Evolutionary conservation across 371 early-diverging fungal genomes (phyloP).

Genomic region (Rhizopus arrhizus): DNA sequence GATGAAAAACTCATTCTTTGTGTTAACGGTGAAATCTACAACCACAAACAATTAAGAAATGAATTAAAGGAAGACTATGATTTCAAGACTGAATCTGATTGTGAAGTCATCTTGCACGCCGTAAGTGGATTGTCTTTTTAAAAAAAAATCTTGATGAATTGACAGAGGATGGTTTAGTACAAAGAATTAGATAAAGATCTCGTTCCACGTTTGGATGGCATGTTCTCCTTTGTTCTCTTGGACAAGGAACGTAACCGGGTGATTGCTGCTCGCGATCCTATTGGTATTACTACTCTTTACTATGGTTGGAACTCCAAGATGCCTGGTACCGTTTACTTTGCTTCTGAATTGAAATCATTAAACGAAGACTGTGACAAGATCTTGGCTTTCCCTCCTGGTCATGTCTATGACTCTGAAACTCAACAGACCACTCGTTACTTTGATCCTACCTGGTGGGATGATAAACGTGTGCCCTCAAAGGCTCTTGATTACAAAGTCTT

Average conservation of each 20-base stretch:
- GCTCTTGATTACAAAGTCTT: constrained; percentile 69
- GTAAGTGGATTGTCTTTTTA: constrained; percentile 56
- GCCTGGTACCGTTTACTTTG: constrained; percentile 88
- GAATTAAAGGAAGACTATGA: constrained; percentile 66
- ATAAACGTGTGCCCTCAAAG: constrained; percentile 53
- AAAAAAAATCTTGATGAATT: too few species aligned
- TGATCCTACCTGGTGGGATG: constrained; percentile 88
- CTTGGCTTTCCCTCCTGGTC: constrained; percentile 94
- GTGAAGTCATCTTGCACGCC: constrained; percentile 93
- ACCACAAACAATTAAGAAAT: constrained; percentile 86
- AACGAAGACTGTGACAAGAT: constrained; percentile 95
- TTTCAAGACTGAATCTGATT: constrained; percentile 95
- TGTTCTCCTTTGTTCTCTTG: constrained; percentile 93
- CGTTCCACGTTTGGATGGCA: constrained; percentile 86
- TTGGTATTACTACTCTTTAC: constrained; percentile 97
- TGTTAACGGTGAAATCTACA: constrained; percentile 98
- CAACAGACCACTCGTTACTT: constrained; percentile 83
- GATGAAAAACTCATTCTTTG: constrained; percentile 82
- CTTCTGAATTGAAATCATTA: constrained; percentile 93
- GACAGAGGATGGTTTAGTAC: constrained; percentile 59
- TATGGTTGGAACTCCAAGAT: constrained; percentile 82
- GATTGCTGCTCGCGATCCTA: constrained; percentile 93
- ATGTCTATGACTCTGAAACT: constrained; percentile 80
- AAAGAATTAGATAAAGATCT: constrained; percentile 81
- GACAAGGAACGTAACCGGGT: constrained; percentile 81